Evolutionary conservation across 371 early-diverging fungal genomes (phyloP), one percentile per base, ranked within the genome.

Genomic region (Chytridiales sp.): DNA sequence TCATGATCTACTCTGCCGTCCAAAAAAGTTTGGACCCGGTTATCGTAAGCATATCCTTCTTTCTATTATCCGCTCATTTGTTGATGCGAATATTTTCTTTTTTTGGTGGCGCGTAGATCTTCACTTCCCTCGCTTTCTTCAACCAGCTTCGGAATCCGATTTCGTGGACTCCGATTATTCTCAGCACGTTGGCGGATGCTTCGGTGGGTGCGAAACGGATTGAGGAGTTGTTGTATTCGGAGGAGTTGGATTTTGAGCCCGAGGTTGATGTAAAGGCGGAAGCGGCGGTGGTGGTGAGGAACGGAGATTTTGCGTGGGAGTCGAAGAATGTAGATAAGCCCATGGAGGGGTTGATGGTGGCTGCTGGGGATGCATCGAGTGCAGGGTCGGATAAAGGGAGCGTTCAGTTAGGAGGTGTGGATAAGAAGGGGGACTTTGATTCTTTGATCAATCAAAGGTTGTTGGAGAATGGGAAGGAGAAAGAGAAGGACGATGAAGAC

Each of bases 181-280:
- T 87, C 53, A 74, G 78, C 24, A 71, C 74, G 49, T 59, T 81
- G 24, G 76, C 88, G 46, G 83, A 85, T 53, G 78, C 83, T 26
- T 68, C 77, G 38, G 90, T 91, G 32, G 86, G 88, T 39, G 52
- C 89, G 24, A 69, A 59, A 26, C 87, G 93, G 58, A 85, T 94
- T 46, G 77, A 86, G 48, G 67, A 66, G 11, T 86, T 87, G 47
- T 74, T 93, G 53, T 66, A 75, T 13, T 84, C 89, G 56, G 77
- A 76, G 5, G 93, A 92, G 46, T 72, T 89, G 6, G 34, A 58
- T 9, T 68, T 72, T 26, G 54, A 68, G 4, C 47, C 68, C 13
- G 39, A 32, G 30, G 21, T 42, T 19, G 58, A 59, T 52, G 39
- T 35, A 13, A 34, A 21, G 6, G 40, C 36, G 17, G 40, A 31